These are phyloP conservation scores for Patellaria atrata DNA, from an alignment of 495 filamentous ascomycete species.

Conservation along the genomic window DNA sequence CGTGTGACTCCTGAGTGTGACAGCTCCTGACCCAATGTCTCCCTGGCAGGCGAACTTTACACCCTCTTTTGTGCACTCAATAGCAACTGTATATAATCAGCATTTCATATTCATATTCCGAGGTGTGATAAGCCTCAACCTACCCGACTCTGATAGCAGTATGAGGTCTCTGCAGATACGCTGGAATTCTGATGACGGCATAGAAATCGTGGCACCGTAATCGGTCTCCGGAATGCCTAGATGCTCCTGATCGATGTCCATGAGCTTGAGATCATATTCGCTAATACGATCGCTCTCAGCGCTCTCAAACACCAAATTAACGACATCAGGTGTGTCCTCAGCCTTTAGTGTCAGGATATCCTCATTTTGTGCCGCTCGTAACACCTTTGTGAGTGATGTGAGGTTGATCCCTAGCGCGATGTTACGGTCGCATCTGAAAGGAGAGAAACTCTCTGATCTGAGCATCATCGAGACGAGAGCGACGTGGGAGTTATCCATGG, in stretches of 20 bases:
- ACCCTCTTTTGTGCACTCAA: slow-evolving; percentile 94
- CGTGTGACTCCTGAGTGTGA: slow-evolving; percentile 78
- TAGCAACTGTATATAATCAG: slow-evolving; percentile 48
- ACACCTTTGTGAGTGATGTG: slow-evolving; percentile 88
- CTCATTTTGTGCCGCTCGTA: slow-evolving; percentile 85
- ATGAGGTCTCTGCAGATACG: slow-evolving; percentile 87
- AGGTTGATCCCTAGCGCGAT: slow-evolving; percentile 97
- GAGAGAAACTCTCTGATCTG: slow-evolving; percentile 86
- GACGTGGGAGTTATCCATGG: slow-evolving; percentile 99
- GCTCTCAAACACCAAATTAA: slow-evolving; percentile 94
- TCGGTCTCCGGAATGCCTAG: slow-evolving; percentile 97
- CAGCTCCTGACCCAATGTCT: slow-evolving; percentile 89
- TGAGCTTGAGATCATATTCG: slow-evolving; percentile 99
- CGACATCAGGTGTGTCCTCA: slow-evolving; percentile 84
- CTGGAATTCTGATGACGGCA: slow-evolving; percentile 87
- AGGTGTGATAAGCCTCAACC: not conserved
- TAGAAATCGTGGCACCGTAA: slow-evolving; percentile 77
- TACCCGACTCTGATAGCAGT: slow-evolving; percentile 87
- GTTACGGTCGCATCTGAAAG: slow-evolving; percentile 97
- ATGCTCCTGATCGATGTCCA: slow-evolving; percentile 99
- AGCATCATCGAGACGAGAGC: slow-evolving; percentile 98
- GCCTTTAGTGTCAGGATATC: slow-evolving; percentile 95
- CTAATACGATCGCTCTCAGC: slow-evolving; percentile 76
- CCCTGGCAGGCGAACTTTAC: slow-evolving; percentile 89
- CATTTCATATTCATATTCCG: not conserved